phyloP scores from a whole-genome alignment of 306 rosid species.

The Pachyrhizus erosus region DNA sequence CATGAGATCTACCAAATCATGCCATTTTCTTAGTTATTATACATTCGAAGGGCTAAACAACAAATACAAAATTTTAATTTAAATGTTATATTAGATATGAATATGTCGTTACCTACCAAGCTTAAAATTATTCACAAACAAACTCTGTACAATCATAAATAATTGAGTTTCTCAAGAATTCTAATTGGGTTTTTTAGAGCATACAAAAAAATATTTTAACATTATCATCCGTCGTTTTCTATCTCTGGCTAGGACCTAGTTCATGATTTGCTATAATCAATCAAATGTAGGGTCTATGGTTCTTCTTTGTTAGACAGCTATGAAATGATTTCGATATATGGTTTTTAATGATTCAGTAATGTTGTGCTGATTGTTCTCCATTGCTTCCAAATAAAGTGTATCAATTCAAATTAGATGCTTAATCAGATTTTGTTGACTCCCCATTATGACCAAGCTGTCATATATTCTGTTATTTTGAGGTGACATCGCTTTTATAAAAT shows the following conservation, averaged over 20 bases:
- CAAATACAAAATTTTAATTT: neutral
- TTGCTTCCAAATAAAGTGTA: slow-evolving; percentile 20
- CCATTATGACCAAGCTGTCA: slow-evolving; percentile 37
- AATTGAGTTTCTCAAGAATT: neutral
- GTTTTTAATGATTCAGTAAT: slow-evolving; percentile 20
- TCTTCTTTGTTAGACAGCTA: slow-evolving; percentile 30
- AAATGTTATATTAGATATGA: neutral
- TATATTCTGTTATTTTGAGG: neutral
- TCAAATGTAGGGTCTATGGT: slow-evolving; percentile 5
- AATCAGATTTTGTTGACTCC: slow-evolving; percentile 37
- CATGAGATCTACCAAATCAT: neutral
- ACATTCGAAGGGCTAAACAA: neutral
- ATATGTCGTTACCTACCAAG: neutral
- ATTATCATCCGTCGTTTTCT: neutral
- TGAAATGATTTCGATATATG: slow-evolving; percentile 8
- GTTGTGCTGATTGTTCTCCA: neutral
- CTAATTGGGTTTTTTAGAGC: neutral
- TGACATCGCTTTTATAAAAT: slow-evolving; percentile 32
- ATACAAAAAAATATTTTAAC: neutral
- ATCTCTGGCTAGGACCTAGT: neutral
- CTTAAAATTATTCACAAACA: neutral
- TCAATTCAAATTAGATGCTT: slow-evolving; percentile 17
- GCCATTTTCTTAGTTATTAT: neutral
- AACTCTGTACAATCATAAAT: neutral
- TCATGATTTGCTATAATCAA: slow-evolving; percentile 32